A percentile compares a stretch with the other conserved stretches of the same genome.
Conservation (phyloP, 2,329 filamentous ascomycete genomes). For the Geosmithia putterillii region DNA sequence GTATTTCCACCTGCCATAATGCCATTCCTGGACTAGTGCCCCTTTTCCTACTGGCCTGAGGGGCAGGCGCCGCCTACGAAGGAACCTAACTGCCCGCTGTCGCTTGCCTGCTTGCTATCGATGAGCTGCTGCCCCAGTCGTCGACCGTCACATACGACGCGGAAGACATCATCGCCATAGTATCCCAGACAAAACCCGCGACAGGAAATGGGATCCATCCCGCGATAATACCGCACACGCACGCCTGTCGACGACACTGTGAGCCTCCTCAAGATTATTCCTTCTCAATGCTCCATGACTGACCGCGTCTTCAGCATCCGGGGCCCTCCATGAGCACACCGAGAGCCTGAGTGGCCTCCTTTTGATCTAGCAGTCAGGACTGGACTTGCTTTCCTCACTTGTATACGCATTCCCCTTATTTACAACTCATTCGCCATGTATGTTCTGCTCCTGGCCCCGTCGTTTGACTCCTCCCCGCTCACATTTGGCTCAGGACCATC, state of each 20-base stretch:
- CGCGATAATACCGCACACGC: neutral
- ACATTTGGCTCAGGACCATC: slow-evolving; percentile 56
- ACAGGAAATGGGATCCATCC: neutral
- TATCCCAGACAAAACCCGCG: neutral
- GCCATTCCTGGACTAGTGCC: neutral
- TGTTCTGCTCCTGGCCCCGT: neutral
- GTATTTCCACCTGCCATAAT: neutral
- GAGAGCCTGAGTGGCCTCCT: neutral
- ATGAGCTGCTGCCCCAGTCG: too few relatives aligned
- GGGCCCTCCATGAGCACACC: neutral
- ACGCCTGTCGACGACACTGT: neutral
- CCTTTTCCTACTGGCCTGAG: neutral
- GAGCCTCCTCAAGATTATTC: neutral
- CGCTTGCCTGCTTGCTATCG: neutral
- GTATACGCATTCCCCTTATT: neutral
- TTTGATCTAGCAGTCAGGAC: neutral
- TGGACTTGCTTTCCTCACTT: neutral
- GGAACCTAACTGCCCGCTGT: neutral
- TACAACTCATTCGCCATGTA: neutral
- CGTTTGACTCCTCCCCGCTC: neutral
- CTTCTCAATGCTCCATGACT: neutral
- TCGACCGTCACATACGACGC: neutral
- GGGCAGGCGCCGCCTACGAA: neutral
- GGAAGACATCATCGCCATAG: neutral
- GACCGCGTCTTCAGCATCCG: neutral